Conservation (phyloP, 2,329 filamentous ascomycete genomes). For the Coniochaeta sp. region DNA sequence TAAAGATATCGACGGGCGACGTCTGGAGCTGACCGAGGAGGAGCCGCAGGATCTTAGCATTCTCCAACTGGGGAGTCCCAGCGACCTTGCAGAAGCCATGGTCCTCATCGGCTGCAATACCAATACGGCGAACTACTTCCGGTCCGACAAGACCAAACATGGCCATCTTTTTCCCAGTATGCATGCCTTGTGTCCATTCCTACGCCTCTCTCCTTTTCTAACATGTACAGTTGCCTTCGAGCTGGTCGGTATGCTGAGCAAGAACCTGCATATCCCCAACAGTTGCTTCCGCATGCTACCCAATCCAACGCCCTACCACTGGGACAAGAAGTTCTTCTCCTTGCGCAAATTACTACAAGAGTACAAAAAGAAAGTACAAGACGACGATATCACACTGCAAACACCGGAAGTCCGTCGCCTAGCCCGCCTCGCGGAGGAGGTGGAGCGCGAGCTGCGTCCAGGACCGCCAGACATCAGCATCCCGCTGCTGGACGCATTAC, state of each 20-base stretch:
- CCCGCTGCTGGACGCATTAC: conserved; percentile 29
- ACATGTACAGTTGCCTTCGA: conserved; percentile 51
- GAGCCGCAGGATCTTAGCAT: conserved; percentile 33
- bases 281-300: conserved; percentile 47
- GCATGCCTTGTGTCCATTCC: no score
- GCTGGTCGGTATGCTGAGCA: conserved; percentile 49
- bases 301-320: conserved; percentile 48
- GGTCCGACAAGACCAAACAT: conserved; percentile 25
- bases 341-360: conserved; percentile 33
- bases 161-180: conserved; percentile 44
- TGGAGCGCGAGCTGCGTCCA: conserved; percentile 3
- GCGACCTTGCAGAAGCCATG: conserved; percentile 45
- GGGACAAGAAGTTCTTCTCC: conserved; percentile 43
- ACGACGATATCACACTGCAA: conserved; percentile 8
- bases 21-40: conserved; percentile 29
- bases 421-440: conserved; percentile 17
- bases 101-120: conserved; percentile 47
- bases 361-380: conserved; percentile 24
- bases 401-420: conserved; percentile 1
- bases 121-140: conserved; percentile 39
- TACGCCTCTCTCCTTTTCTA: not conserved
- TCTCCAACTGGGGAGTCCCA: conserved; percentile 38
- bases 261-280: conserved; percentile 39
- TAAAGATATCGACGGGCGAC: conserved; percentile 28
- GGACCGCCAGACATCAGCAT: conserved; percentile 21